Evolutionary conservation across 1,284 basidiomycete species (phyloP), one percentile per base, ranked within the genome.

Genomic region (Puccinia novopanici): DNA sequence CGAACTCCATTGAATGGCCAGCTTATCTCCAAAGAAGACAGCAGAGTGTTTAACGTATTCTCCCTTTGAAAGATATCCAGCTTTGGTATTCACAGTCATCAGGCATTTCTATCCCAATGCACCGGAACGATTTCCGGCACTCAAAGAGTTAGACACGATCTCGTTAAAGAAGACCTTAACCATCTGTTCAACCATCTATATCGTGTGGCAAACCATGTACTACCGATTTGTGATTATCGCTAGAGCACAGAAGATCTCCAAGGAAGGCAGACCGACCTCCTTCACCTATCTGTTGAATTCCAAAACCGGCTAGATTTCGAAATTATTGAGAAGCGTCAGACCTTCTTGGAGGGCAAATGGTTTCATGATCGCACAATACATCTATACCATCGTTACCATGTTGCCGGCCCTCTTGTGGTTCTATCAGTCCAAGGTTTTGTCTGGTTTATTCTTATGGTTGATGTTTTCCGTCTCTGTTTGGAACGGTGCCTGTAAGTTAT

Each of bases 251-350:
- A 84, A 85, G 83, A 85, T 85, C 68, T 81, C 80, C 27, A 83
- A 84, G 75, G 82, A 84, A 67, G 84, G 84, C 5, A 73, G 85
- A 22, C 82, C 84, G 13, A 85, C 85, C 30, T 82, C 81, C 40
- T 85, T 85, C 79, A 85, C 84, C 4, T 85, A 81, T 75, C 80
- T 85, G 54, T 72, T 85, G 45, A 84, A 83, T 71, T 83, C 84
- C 65, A 84, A 83, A 81, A 82, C 83, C 57, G 79, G 83, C 27
- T 54, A 82, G 24, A 80, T 82, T 30, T 73, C 63, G 68, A 30
- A 22, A 55, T 50, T 72, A 8, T 42, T 71, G 27, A n/a, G 37
- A 45, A 22, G 24, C 34, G 45, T 45, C 48, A 48, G 34, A 34
- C 76, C 50, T 22, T 30, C 48, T 27, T 55, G 68, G 61, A 76